Evolutionary conservation across 75 land plant genomes (phyloP).

Genomic region (Sequoia sempervirens): DNA sequence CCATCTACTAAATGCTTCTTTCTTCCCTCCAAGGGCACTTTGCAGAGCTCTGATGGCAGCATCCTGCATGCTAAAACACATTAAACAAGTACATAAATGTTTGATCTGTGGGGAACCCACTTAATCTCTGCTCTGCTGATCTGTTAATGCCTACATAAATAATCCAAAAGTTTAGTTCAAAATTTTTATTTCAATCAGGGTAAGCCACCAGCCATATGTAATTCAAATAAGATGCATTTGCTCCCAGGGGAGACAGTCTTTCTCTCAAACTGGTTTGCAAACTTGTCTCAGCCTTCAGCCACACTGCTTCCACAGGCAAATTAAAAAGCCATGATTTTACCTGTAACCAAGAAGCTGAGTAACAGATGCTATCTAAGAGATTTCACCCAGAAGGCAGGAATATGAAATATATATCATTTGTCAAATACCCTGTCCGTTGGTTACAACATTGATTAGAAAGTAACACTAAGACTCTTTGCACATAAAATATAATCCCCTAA

Average conservation of each 20-base stretch:
- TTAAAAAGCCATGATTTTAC: not conserved
- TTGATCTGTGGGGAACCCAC: not conserved
- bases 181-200: no score
- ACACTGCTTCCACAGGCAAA: not conserved
- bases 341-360: not conserved
- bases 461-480: not conserved
- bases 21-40: constrained; percentile 85
- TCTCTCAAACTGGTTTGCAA: not conserved
- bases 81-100: constrained; percentile 5
- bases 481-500: not conserved
- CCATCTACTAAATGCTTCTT: constrained; percentile 78
- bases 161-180: not conserved
- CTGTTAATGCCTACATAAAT: not conserved
- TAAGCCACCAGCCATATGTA: no score
- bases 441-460: not conserved
- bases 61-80: constrained; percentile 38
- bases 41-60: constrained; percentile 81
- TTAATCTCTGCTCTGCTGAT: not conserved
- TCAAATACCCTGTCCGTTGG: not conserved
- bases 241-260: not conserved
- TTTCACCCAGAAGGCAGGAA: not conserved
- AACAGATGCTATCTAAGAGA: not conserved
- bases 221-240: not conserved
- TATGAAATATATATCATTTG: not conserved
- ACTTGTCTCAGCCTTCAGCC: not conserved